A percentile compares a stretch with the other conserved stretches of the same genome.
Conservation (phyloP, 2,329 filamentous ascomycete species). For the Orbilia brochopaga region DNA sequence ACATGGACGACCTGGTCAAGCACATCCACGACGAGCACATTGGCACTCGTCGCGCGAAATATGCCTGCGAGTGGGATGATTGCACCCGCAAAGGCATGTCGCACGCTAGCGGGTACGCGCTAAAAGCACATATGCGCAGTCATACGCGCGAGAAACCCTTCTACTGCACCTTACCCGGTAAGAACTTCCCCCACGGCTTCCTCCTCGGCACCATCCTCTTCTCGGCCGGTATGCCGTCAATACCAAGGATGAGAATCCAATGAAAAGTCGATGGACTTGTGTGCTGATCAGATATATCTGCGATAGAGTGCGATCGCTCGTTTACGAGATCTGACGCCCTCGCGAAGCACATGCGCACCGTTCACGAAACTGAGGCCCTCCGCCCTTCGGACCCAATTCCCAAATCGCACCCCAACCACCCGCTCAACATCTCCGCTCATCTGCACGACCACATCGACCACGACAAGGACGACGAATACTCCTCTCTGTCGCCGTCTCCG, state of each 20-base stretch:
- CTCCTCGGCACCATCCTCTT: no score
- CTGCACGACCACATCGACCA: conserved; percentile 52
- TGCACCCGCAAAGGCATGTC: conserved; percentile 86
- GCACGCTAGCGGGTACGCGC: conserved; percentile 91
- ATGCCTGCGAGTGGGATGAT: conserved; percentile 96
- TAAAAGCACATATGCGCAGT: conserved; percentile 96
- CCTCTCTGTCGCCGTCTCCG: conserved; percentile 32
- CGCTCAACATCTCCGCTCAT: conserved; percentile 59
- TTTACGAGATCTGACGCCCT: conserved; percentile 96
- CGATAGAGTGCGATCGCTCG: conserved; percentile 88
- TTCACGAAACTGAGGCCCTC: conserved; percentile 93
- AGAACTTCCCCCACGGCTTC: conserved; percentile 52
- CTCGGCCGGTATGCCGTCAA: no score
- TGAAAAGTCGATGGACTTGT: background rate
- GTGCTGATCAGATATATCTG: conserved; percentile 2
- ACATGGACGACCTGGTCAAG: conserved; percentile 81
- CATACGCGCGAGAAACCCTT: conserved; percentile 98
- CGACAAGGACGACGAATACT: conserved; percentile 52
- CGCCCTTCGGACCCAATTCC: conserved; percentile 78
- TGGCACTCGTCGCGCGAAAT: conserved; percentile 90
- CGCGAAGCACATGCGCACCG: conserved; percentile 97
- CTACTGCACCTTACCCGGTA: conserved; percentile 92
- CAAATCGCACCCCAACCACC: conserved; percentile 65
- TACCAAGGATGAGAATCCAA: no score
- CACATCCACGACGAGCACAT: conserved; percentile 94